Evolutionary conservation across 352 stramenopile genomes (phyloP).

Genomic region (Nothophytophthora sp.): DNA sequence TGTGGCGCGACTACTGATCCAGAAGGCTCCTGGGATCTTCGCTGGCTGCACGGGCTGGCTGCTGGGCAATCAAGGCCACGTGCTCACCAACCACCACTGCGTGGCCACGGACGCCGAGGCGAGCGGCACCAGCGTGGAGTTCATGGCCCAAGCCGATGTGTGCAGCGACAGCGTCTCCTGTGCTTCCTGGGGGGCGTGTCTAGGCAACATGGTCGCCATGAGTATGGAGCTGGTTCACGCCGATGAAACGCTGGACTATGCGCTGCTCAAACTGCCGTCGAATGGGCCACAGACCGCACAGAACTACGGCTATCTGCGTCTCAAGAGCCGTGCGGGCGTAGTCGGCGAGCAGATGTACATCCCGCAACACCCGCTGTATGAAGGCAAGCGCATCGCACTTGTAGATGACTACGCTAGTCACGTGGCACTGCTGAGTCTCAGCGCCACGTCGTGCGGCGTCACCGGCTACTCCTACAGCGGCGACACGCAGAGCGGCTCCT

Average conservation of each 20-base stretch:
- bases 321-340: conserved; percentile 31
- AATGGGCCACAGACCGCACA: conserved; percentile 27
- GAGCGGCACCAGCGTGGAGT: conserved; percentile 47
- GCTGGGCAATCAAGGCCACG: conserved; percentile 51
- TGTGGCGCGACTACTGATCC: conserved; percentile 56
- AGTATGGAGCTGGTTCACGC: conserved; percentile 44
- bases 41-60: conserved; percentile 65
- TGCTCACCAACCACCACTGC: conserved; percentile 81
- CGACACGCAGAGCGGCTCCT: conserved; percentile 66
- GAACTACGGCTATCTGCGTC: conserved; percentile 64
- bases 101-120: conserved; percentile 46
- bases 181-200: conserved; percentile 36
- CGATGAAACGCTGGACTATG: conserved; percentile 58
- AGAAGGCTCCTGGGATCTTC: conserved; percentile 28
- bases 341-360: conserved; percentile 54
- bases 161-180: conserved; percentile 43
- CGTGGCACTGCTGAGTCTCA: conserved; percentile 35
- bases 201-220: conserved; percentile 44
- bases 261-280: conserved; percentile 47
- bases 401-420: conserved; percentile 49
- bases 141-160: conserved; percentile 47
- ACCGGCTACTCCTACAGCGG: conserved; percentile 60
- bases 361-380: conserved; percentile 47
- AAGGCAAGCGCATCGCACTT: conserved; percentile 53
- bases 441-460: conserved; percentile 32